Evolutionary conservation across 139 green algal genomes (phyloP).

Genomic region (Pseudopediastrum boryanum): DNA sequence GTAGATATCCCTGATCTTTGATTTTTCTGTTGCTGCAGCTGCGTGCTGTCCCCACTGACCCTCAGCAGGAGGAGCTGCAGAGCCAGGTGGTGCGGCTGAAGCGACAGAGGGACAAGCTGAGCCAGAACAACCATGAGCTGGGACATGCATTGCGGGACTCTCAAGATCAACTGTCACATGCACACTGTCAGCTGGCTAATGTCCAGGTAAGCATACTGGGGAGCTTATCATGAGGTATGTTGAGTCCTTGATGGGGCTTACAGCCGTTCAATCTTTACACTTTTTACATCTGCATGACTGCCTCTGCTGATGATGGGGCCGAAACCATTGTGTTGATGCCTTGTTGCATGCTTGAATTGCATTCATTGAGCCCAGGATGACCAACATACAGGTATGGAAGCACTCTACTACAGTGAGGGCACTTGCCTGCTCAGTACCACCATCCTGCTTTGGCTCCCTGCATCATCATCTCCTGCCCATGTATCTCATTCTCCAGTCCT

Average conservation of each 20-base stretch:
- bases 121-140: conserved; percentile 27
- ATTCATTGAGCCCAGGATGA: too few species aligned
- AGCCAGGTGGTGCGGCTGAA: conserved; percentile 22
- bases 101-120: conserved; percentile 29
- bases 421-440: too few species aligned
- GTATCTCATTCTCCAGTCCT: too few species aligned
- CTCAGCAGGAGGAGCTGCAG: conserved; percentile 18
- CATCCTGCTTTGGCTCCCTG: too few species aligned
- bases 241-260: background rate
- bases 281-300: background rate
- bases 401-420: too few species aligned
- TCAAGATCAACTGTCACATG: background rate
- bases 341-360: too few species aligned
- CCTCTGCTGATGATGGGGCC: background rate
- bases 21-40: background rate
- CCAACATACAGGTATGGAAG: too few species aligned
- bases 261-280: background rate
- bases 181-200: background rate
- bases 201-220: too few species aligned
- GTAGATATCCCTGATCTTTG: too few species aligned
- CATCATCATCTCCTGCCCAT: too few species aligned
- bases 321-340: too few species aligned
- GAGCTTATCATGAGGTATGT: background rate
- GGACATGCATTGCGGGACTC: background rate
- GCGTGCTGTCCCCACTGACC: background rate